Percentiles rank a stretch among this genome's conserved stretches.
phyloP scores from a whole-genome alignment of 2,329 filamentous ascomycete genomes.

The Penicillium brasilianum region DNA sequence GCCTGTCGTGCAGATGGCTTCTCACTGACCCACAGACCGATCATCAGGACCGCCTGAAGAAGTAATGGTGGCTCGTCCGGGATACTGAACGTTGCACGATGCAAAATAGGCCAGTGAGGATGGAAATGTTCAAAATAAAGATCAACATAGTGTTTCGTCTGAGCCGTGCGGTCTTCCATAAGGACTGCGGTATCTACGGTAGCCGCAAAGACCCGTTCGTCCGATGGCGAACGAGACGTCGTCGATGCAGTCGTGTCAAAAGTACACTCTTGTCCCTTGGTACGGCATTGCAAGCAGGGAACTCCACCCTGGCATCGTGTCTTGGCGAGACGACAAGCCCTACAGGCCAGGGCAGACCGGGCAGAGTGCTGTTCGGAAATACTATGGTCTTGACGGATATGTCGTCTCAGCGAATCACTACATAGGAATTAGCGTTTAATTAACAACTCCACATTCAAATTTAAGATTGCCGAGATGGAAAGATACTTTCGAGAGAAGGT shows the following conservation, averaged over 20 bases:
- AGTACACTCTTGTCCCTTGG: not conserved
- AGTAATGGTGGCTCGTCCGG: not conserved
- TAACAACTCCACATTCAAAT: not conserved
- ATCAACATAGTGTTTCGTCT: not conserved
- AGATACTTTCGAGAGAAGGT: not conserved
- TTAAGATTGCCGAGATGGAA: not conserved
- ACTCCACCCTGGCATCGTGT: not conserved
- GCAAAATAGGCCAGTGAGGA: not conserved
- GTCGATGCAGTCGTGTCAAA: not conserved
- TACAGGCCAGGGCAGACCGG: not conserved
- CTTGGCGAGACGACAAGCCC: not conserved
- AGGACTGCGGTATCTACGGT: not conserved
- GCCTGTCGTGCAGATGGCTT: not conserved
- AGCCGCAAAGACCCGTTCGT: not conserved
- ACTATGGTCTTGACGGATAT: slow-evolving; percentile 3
- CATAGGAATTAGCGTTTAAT: not conserved
- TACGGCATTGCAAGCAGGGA: not conserved
- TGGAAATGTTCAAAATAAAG: not conserved
- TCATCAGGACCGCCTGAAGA: not conserved
- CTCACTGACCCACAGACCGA: slow-evolving; percentile 1
- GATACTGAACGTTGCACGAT: not conserved
- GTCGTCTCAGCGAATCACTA: not conserved
- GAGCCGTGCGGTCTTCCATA: not conserved
- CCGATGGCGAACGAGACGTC: not conserved
- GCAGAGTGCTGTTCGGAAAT: not conserved